Evolutionary conservation across 495 filamentous ascomycete species (phyloP), one percentile per base, ranked within the genome.

Genomic region (Elasticomyces elasticus): DNA sequence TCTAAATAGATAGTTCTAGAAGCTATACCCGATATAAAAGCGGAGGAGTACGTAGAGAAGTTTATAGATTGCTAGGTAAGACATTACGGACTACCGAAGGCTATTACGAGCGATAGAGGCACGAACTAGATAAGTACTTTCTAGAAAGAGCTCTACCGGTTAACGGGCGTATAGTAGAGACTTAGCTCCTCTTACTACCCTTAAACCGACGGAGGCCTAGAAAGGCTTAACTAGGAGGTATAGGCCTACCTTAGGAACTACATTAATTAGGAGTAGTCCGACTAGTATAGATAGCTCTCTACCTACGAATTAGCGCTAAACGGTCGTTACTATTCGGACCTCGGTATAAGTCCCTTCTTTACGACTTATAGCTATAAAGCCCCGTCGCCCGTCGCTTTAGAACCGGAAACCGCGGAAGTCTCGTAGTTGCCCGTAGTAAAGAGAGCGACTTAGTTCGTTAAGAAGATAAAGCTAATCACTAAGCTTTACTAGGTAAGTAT

Each of bases 1-100:
- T 17, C 15, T 6, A 43, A 43, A 17, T 43, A 43, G 40, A 17
- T 43, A 43, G 40, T 23, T 6, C 17, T 43, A 17, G 22, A 43
- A 43, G 15, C 22, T 6, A 43, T 43, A 17, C 17, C 40, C 20
- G 20, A 17, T 43, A 43, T 43, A 43, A 43, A 43, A 43, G 40
- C 22, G 22, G 40, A 43, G 40, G 40, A 43, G 9, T 43, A 17
- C 22, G 22, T 17, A 7, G 17, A 7, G 20, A 43, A 17, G 17
- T 43, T 43, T 43, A 43, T 43, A 43, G 40, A 43, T n/a, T 43
- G 15, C 40, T 43, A 43, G 40, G 40, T 43, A 43, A 43, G 22
- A 43, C 40, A 43, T 43, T 43, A 43, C 40, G 40, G 40, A 23
- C 40, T 43, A 6, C 40, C 20, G 20, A 43, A 17, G 9, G 40